A percentile compares a stretch with the other conserved stretches of the same genome.
phyloP scores from a whole-genome alignment of 1,284 basidiomycete species.

The Cutaneotrichosporon curvatum region DNA sequence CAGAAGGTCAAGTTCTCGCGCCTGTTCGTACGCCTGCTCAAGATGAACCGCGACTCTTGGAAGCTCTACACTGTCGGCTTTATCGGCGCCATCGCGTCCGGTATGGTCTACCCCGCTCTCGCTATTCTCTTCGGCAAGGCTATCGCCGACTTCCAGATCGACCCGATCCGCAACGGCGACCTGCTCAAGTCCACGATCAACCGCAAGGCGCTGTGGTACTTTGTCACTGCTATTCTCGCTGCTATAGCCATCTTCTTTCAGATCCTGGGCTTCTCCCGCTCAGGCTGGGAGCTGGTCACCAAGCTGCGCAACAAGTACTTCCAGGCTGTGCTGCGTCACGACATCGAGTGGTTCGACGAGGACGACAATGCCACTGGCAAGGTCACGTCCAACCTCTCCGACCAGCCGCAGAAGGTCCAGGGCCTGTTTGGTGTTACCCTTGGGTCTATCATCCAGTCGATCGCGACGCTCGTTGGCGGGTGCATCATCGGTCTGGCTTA shows the following conservation, averaged over 20 bases:
- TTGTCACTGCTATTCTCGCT: constrained; percentile 70
- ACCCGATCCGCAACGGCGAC: constrained; percentile 28
- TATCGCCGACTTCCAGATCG: constrained; percentile 56
- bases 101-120: constrained; percentile 79
- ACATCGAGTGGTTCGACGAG: constrained; percentile 81
- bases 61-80: constrained; percentile 38
- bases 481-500: constrained; percentile 68
- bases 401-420: constrained; percentile 85
- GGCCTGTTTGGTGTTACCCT: constrained; percentile 85
- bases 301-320: constrained; percentile 65
- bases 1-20: constrained; percentile 5
- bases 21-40: constrained; percentile 6
- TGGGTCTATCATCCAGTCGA: constrained; percentile 73
- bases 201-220: constrained; percentile 59
- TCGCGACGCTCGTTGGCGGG: constrained; percentile 69
- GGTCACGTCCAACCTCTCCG: constrained; percentile 71
- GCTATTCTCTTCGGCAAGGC: constrained; percentile 69
- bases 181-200: constrained; percentile 15
- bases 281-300: constrained; percentile 61
- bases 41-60: constrained; percentile 36
- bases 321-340: constrained; percentile 70
- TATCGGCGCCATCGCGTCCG: constrained; percentile 43
- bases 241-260: constrained; percentile 58
- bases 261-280: constrained; percentile 59
- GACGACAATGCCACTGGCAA: constrained; percentile 72